Conservation (phyloP, 768 basidiomycete genomes). For the Boletus sp. region DNA sequence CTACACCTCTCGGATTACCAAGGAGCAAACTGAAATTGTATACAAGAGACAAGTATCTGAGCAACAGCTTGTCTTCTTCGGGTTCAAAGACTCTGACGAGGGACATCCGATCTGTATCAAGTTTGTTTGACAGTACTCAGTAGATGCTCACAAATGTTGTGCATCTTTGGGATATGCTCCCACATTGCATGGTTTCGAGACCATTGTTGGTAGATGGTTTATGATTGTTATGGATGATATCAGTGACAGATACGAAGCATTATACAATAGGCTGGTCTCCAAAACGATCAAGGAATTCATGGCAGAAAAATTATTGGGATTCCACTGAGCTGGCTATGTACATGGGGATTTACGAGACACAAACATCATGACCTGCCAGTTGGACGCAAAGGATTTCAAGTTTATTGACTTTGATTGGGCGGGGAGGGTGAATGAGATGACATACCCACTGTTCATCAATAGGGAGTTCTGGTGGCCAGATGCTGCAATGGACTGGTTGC, state of each 20-base stretch:
- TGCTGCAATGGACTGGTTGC: background rate
- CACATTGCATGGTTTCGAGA: constrained; percentile 23
- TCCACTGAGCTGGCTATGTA: background rate
- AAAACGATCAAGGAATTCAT: background rate
- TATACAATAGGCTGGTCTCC: background rate
- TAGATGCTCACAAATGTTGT: constrained; percentile 24
- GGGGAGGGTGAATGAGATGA: background rate
- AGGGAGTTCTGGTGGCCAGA: background rate
- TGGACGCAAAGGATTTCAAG: background rate
- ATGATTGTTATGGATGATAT: constrained; percentile 35
- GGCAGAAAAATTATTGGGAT: background rate
- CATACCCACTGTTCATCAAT: background rate
- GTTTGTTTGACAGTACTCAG: constrained; percentile 26
- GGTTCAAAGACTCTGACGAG: constrained; percentile 2
- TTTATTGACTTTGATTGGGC: background rate
- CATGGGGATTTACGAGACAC: background rate
- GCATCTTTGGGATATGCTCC: constrained; percentile 28
- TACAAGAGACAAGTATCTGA: constrained; percentile 10
- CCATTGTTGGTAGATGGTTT: constrained; percentile 29
- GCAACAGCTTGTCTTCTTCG: constrained; percentile 12
- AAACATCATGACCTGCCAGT: background rate
- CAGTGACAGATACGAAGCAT: background rate
- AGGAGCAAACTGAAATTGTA: constrained; percentile 6
- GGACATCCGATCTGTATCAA: constrained; percentile 27
- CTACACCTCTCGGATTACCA: constrained; percentile 11